These are phyloP conservation scores for Cyclocybe cylindracea DNA, from an alignment of 768 basidiomycete species.

Conservation along the genomic window DNA sequence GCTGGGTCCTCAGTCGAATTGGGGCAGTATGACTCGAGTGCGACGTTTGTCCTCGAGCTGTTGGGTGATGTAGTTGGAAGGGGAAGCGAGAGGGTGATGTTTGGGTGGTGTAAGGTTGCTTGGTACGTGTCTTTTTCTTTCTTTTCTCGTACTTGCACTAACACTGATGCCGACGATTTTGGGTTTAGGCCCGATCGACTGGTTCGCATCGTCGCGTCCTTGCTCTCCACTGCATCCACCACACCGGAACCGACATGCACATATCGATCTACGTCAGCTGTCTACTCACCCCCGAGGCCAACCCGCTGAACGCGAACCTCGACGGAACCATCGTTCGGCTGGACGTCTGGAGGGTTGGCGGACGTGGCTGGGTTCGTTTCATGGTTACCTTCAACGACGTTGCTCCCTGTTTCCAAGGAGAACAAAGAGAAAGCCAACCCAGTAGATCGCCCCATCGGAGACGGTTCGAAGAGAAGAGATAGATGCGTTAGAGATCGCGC, in stretches of 20 bases:
- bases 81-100: slow-evolving; percentile 41
- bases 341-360: too few species aligned
- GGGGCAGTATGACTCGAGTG: slow-evolving; percentile 69
- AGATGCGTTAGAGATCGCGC: too few species aligned
- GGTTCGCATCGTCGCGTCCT: slow-evolving; percentile 39
- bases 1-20: slow-evolving; percentile 80
- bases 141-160: neutral
- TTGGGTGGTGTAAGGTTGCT: slow-evolving; percentile 81
- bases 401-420: too few species aligned
- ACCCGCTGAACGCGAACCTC: slow-evolving; percentile 67
- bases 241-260: slow-evolving; percentile 26
- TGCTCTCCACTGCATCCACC: slow-evolving; percentile 28
- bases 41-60: slow-evolving; percentile 79
- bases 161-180: too few species aligned
- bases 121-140: slow-evolving; percentile 42
- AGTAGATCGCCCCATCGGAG: too few species aligned
- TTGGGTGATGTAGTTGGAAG: slow-evolving; percentile 77
- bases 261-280: slow-evolving; percentile 30
- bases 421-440: too few species aligned
- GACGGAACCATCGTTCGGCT: slow-evolving; percentile 36
- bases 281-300: slow-evolving; percentile 65
- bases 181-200: slow-evolving; percentile 30
- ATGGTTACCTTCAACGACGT: too few species aligned
- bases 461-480: too few species aligned
- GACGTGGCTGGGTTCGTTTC: too few species aligned